Conservation (phyloP, 164 flowering plant species). For the Warburgia ugandensis region DNA sequence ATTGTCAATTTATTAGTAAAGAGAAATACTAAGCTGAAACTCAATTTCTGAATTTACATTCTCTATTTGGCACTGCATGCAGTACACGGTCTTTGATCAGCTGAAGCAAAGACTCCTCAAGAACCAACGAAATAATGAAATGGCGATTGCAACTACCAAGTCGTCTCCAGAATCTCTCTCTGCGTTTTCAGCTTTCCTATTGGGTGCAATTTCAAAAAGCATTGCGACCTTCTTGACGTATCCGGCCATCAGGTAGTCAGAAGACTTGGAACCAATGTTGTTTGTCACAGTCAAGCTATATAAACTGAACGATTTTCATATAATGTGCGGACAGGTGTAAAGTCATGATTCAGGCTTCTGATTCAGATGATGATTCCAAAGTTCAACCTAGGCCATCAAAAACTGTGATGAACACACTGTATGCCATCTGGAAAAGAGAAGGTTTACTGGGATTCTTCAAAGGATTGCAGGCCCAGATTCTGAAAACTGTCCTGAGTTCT, state of each 20-base stretch:
- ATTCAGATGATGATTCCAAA: conserved; percentile 31
- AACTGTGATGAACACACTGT: conserved; percentile 6
- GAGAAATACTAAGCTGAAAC: not conserved
- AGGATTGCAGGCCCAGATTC: conserved; percentile 70
- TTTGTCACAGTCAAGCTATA: not conserved
- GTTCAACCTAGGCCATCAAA: conserved; percentile 18
- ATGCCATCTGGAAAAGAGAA: conserved; percentile 29
- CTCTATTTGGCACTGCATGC: conserved; percentile 5
- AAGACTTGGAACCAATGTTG: not conserved
- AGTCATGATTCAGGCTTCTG: conserved; percentile 79
- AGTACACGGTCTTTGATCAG: conserved; percentile 91
- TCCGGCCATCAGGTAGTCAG: conserved; percentile 72
- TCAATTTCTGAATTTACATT: not conserved
- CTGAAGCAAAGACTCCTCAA: conserved; percentile 52
- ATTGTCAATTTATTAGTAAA: not conserved
- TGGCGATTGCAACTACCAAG: conserved; percentile 13
- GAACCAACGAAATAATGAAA: conserved; percentile 17
- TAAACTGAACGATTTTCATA: not conserved
- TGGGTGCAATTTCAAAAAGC: conserved; percentile 79
- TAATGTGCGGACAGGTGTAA: conserved; percentile 53
- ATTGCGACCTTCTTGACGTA: conserved; percentile 70
- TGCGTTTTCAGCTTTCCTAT: conserved; percentile 64
- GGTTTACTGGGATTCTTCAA: conserved; percentile 62
- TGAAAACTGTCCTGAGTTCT: conserved; percentile 73
- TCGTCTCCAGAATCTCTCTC: conserved; percentile 59